phyloP scores from a whole-genome alignment of 768 basidiomycete species.

The Termitomyces sp. region DNA sequence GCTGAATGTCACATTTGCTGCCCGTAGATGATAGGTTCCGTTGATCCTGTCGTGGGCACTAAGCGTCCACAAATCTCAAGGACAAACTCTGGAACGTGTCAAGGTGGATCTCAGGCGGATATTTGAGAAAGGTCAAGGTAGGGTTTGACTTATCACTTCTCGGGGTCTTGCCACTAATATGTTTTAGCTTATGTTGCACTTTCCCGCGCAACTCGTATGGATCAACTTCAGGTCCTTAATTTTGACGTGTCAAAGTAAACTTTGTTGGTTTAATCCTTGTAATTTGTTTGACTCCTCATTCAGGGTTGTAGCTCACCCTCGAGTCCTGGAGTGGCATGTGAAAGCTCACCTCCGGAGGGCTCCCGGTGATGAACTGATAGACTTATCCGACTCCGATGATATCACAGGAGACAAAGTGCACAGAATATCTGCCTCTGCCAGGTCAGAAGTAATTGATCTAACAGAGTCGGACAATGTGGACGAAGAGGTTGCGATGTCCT shows the following conservation, averaged over 20 bases:
- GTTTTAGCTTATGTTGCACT: conserved; percentile 63
- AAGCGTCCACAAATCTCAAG: conserved; percentile 87
- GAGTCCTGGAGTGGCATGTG: conserved; percentile 53
- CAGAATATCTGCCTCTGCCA: background rate
- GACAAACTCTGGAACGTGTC: conserved; percentile 82
- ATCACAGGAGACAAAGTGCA: conserved; percentile 24
- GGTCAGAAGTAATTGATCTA: conserved; percentile 7
- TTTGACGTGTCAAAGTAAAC: conserved; percentile 56
- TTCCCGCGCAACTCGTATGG: conserved; percentile 67
- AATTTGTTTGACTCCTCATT: background rate
- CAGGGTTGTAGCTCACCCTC: conserved; percentile 61
- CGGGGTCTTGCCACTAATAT: background rate
- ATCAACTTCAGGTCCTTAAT: conserved; percentile 55
- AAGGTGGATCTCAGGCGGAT: conserved; percentile 70
- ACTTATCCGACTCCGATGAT: conserved; percentile 19
- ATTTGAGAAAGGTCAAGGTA: conserved; percentile 81
- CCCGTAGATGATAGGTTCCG: conserved; percentile 41
- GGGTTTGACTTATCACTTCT: background rate
- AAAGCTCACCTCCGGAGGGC: background rate
- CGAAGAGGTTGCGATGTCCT: conserved; percentile 25
- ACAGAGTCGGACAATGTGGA: conserved; percentile 28
- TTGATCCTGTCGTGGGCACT: conserved; percentile 86
- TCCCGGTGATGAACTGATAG: conserved; percentile 1
- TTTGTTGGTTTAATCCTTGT: background rate
- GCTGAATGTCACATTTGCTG: background rate